A percentile compares a stretch with the other conserved stretches of the same genome.
Conservation (phyloP, 768 basidiomycete genomes). For the Lyophyllum atratum region DNA sequence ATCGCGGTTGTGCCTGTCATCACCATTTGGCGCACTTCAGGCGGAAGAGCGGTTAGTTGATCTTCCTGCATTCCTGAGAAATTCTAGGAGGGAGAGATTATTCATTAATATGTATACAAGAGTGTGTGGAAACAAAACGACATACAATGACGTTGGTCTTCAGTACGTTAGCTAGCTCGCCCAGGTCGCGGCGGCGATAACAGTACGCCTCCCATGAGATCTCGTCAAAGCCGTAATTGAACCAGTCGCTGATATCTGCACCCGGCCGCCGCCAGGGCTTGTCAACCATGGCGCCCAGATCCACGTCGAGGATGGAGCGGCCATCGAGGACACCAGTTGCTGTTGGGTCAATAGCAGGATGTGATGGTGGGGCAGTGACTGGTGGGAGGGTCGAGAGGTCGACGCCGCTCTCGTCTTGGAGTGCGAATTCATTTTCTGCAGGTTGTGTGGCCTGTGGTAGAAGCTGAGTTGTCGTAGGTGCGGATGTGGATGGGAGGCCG, state of each 20-base stretch:
- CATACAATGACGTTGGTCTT: slow-evolving; percentile 83
- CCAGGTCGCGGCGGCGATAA: slow-evolving; percentile 78
- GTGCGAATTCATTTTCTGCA: slow-evolving; percentile 7
- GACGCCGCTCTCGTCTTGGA: slow-evolving; percentile 47
- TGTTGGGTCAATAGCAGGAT: slow-evolving; percentile 75
- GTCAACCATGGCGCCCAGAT: slow-evolving; percentile 70
- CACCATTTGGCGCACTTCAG: slow-evolving; percentile 84
- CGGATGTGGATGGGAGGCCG: slow-evolving; percentile 13
- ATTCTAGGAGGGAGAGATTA: slow-evolving; percentile 47
- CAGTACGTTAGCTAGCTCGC: slow-evolving; percentile 76
- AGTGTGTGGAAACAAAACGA: slow-evolving; percentile 10
- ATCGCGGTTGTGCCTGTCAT: slow-evolving; percentile 80
- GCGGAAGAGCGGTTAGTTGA: slow-evolving; percentile 73
- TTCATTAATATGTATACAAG: neutral
- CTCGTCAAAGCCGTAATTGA: slow-evolving; percentile 99
- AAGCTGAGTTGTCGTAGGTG: slow-evolving; percentile 10
- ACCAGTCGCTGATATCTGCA: slow-evolving; percentile 95
- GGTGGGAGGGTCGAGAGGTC: slow-evolving; percentile 69
- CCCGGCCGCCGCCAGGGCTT: slow-evolving; percentile 94
- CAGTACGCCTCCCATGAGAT: slow-evolving; percentile 93
- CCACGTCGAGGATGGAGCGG: slow-evolving; percentile 82
- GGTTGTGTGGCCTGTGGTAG: slow-evolving; percentile 12
- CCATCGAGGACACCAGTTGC: slow-evolving; percentile 69
- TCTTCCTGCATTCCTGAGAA: slow-evolving; percentile 84
- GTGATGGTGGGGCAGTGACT: slow-evolving; percentile 73